Base-by-base conservation (phyloP, 495 filamentous ascomycete genomes). In the Aspergillus biplanus region DNA sequence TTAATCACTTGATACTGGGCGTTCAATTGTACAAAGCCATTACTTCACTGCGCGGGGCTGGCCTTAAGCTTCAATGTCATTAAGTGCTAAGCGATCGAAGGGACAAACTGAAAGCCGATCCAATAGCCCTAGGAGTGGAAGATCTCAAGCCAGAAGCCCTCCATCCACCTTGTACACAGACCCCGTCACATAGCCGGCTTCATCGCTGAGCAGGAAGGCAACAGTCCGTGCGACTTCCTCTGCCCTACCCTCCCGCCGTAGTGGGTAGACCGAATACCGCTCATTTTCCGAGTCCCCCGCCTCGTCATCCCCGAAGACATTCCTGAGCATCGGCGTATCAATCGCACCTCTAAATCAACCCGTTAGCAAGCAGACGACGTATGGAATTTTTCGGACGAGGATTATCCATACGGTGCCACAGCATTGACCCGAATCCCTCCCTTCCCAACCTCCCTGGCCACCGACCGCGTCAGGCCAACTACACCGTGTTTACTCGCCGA, bases 151-250 rank as follows among this genome's bases (percentile, higher is more conserved):
- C 21, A 27, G 21, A 2, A 57, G 64, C 12, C 75, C 76, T 15
- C 78, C 78, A 65, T 78, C 79, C 49, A 86, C 75, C 67, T 84
- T 83, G 18, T 85, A 75, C 33, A 86, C 73, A 61, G 79, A 78
- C 3, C 84, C 84, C 71, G 81, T 86, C 77, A 86, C 77, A 69
- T 81, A 84, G 69, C 79, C 72, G 62, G 80, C 80, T n/a, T 69
- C 69, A 3, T 61, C 63, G 39, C 81, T 78, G 61, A 85, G 80
- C 75, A 86, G 72, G 71, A 84, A 83, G 7, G 75, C 73, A 12
- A 83, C 80, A 57, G 85, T 79, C 52, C 79, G 77, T 11, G 82
- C 81, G 32, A 86, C 73, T 16, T 76, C 77, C 4, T 83, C 84
- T 65, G 83, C 72, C 52, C 83, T 73, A 48, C 80, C 81, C 44